Conservation (phyloP, 2,329 filamentous ascomycete genomes). For the Claviceps digitariae region DNA sequence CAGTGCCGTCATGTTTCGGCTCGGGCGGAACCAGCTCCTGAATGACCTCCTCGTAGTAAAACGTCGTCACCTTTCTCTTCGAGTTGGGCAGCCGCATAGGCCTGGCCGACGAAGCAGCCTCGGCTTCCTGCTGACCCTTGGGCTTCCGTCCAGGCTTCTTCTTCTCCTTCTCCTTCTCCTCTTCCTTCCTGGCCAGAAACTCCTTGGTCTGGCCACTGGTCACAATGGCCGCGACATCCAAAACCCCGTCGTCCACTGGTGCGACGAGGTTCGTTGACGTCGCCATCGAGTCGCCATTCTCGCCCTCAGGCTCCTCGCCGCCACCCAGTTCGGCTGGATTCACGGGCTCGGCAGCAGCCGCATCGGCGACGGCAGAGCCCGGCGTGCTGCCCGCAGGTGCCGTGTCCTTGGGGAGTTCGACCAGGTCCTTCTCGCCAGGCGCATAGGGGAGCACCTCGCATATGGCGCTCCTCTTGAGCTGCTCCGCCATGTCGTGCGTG, state of each 20-base stretch:
- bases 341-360: slow-evolving; percentile 17
- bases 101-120: slow-evolving; percentile 37
- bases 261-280: slow-evolving; percentile 9
- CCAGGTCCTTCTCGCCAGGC: slow-evolving; percentile 28
- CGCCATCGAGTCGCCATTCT: slow-evolving; percentile 22
- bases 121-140: slow-evolving; percentile 41
- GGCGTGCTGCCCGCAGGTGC: slow-evolving; percentile 1
- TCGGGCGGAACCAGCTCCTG: slow-evolving; percentile 37
- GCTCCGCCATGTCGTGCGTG: slow-evolving; percentile 53
- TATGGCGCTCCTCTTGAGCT: slow-evolving; percentile 52
- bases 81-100: slow-evolving; percentile 54
- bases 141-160: slow-evolving; percentile 40
- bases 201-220: slow-evolving; percentile 70
- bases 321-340: slow-evolving; percentile 7
- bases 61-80: slow-evolving; percentile 54
- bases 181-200: slow-evolving; percentile 71
- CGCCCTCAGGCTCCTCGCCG: slow-evolving; percentile 26
- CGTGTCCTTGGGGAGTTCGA: slow-evolving; percentile 34
- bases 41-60: slow-evolving; percentile 58
- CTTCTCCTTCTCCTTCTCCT: slow-evolving; percentile 68
- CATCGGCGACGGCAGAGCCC: slow-evolving; percentile 9
- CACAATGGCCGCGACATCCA: slow-evolving; percentile 76
- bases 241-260: slow-evolving; percentile 53
- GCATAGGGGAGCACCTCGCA: slow-evolving; percentile 53
- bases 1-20: slow-evolving; percentile 15